phyloP scores from a whole-genome alignment of 1,284 basidiomycete species.

The Trichosporon sp. region DNA sequence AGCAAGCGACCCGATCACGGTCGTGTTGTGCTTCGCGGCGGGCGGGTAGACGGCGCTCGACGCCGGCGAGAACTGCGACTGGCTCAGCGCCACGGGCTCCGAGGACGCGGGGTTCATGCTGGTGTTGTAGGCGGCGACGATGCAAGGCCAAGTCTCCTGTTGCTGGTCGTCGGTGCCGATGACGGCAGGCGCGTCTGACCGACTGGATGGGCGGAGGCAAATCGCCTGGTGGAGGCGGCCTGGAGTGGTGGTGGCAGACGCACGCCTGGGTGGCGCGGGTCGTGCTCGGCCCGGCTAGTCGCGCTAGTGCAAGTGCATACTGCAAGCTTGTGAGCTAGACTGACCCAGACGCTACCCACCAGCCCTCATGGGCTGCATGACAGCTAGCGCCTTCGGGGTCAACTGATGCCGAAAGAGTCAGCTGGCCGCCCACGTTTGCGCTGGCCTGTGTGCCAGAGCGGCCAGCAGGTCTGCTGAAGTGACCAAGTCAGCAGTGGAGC shows the following conservation, averaged over 20 bases:
- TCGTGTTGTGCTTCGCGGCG: conserved; percentile 66
- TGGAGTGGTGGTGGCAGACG: background rate
- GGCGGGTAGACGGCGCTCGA: conserved; percentile 58
- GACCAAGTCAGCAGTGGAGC: too few relatives aligned
- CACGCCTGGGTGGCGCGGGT: background rate
- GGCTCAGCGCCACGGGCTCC: conserved; percentile 24
- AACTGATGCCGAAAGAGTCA: background rate
- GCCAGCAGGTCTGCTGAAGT: too few relatives aligned
- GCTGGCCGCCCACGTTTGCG: background rate
- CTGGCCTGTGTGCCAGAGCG: too few relatives aligned
- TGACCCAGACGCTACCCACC: too few relatives aligned
- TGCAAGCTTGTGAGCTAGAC: too few relatives aligned
- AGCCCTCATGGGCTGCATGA: background rate
- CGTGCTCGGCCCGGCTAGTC: background rate
- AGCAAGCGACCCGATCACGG: conserved; percentile 51
- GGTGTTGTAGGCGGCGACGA: background rate
- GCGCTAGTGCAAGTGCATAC: too few relatives aligned
- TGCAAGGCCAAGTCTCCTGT: too few relatives aligned
- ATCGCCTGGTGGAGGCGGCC: background rate
- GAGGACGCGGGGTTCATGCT: conserved; percentile 23
- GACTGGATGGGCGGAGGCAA: background rate
- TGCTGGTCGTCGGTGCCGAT: background rate
- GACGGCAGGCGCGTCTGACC: background rate
- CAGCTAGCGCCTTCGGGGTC: background rate
- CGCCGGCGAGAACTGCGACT: conserved; percentile 33